These are phyloP conservation scores for Torulaspora quercuum DNA, from an alignment of 805 yeast species.

Conservation along the genomic window DNA sequence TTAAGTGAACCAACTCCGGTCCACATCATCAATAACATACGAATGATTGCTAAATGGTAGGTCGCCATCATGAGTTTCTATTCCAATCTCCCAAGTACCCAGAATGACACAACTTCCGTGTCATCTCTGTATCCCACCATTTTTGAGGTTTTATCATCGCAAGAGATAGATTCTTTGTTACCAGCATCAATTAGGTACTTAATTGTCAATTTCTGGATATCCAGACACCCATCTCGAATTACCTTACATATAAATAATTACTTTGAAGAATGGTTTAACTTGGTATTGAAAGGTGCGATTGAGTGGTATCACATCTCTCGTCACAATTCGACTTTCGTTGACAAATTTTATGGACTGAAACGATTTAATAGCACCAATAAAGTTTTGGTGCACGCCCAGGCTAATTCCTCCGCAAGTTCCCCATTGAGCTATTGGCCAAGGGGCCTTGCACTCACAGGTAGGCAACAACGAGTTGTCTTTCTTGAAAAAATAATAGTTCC, in stretches of 20 bases:
- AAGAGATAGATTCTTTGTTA: constrained; percentile 69
- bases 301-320: constrained; percentile 66
- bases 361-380: constrained; percentile 40
- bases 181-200: constrained; percentile 82
- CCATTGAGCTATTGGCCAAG: constrained; percentile 20
- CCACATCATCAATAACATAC: no score
- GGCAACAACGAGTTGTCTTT: constrained; percentile 55
- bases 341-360: constrained; percentile 87
- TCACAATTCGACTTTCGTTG: constrained; percentile 87
- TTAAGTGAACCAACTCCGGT: no score
- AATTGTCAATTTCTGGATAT: constrained; percentile 70
- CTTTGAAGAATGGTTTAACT: constrained; percentile 64
- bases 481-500: constrained; percentile 62
- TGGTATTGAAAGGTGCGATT: constrained; percentile 54
- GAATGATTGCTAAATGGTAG: no score
- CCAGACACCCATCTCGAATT: constrained; percentile 66
- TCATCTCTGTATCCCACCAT: constrained; percentile 57
- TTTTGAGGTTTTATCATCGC: constrained; percentile 80
- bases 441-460: constrained; percentile 44
- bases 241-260: constrained; percentile 60
- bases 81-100: constrained; percentile 30
- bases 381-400: constrained; percentile 14
- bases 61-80: constrained; percentile 31
- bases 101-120: constrained; percentile 9
- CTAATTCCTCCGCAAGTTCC: constrained; percentile 9